Conservation (phyloP, 2,329 filamentous ascomycete genomes). For the Pyrenochaeta sp. region DNA sequence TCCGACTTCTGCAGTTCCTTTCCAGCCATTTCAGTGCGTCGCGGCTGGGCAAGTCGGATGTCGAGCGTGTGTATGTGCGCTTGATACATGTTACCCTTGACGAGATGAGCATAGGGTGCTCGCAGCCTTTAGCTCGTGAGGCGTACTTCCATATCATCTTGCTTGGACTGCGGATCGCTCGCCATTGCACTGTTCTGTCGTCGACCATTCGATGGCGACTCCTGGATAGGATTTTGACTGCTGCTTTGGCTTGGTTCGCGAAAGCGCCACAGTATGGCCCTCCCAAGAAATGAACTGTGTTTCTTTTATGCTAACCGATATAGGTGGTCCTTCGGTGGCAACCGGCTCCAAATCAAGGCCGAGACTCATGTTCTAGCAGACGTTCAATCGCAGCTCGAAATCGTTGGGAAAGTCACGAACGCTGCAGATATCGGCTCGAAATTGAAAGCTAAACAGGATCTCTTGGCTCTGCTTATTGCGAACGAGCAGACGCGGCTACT, state of each 20-base stretch:
- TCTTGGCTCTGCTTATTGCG: constrained; percentile 81
- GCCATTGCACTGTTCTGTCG: constrained; percentile 69
- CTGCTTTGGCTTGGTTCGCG: constrained; percentile 87
- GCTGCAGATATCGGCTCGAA: constrained; percentile 61
- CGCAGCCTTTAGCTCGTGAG: constrained; percentile 89
- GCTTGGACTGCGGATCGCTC: constrained; percentile 80
- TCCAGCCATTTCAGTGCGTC: constrained; percentile 94
- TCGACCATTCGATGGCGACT: constrained; percentile 77
- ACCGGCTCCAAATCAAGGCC: constrained; percentile 89
- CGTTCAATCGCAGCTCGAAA: constrained; percentile 71
- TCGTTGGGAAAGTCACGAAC: constrained; percentile 66
- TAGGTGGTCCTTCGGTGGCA: constrained; percentile 93
- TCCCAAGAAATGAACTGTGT: background rate
- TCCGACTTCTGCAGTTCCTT: constrained; percentile 85
- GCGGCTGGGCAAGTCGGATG: constrained; percentile 81
- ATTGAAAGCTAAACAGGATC: constrained; percentile 79
- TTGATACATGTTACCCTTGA: constrained; percentile 81
- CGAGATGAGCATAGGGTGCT: constrained; percentile 66
- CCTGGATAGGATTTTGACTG: constrained; percentile 88
- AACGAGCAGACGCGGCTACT: constrained; percentile 83
- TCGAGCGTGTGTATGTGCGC: constrained; percentile 81
- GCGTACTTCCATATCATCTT: constrained; percentile 88
- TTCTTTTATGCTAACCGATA: constrained; percentile 19
- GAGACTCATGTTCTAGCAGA: constrained; percentile 84
- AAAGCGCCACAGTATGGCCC: constrained; percentile 71